Conservation (phyloP, 768 basidiomycete genomes). For the Paxillus ammoniavirescens region DNA sequence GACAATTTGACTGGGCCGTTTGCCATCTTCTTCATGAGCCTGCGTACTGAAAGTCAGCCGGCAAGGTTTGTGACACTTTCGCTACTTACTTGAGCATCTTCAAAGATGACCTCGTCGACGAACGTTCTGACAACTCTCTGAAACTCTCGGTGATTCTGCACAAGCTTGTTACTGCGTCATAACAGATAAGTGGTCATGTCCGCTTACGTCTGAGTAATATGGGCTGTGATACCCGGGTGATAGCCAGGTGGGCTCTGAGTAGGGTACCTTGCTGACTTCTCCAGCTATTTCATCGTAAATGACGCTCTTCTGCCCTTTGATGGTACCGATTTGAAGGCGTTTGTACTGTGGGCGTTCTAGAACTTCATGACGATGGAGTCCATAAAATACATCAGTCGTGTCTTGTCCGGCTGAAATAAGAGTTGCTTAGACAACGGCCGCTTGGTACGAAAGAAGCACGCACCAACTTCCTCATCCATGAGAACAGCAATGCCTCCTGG, state of each 20-base stretch:
- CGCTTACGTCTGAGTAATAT: constrained; percentile 64
- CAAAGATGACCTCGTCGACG: constrained; percentile 63
- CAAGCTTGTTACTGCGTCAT: constrained; percentile 6
- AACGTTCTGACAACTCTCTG: constrained; percentile 55
- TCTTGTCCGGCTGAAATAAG: constrained; percentile 69
- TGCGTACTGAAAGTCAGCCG: constrained; percentile 21
- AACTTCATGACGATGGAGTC: constrained; percentile 85
- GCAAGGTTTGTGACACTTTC: constrained; percentile 18
- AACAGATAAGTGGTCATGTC: neutral
- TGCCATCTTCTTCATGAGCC: constrained; percentile 85
- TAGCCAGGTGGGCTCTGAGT: constrained; percentile 88
- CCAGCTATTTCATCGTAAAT: constrained; percentile 53
- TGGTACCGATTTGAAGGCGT: constrained; percentile 71
- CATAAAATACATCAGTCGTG: constrained; percentile 84
- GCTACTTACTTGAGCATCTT: constrained; percentile 33
- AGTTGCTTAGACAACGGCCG: neutral
- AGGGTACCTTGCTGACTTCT: constrained; percentile 72
- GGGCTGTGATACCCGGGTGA: constrained; percentile 63
- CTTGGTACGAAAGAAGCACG: constrained; percentile 19
- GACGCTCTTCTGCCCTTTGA: constrained; percentile 59
- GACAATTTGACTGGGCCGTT: constrained; percentile 74
- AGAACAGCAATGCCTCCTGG: constrained; percentile 82
- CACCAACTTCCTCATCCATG: constrained; percentile 75
- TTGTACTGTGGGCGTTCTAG: constrained; percentile 71
- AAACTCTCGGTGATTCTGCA: constrained; percentile 47